phyloP scores from a whole-genome alignment of 176 grass and related monocot genomes.

The Cenchrus fungigraminus region DNA sequence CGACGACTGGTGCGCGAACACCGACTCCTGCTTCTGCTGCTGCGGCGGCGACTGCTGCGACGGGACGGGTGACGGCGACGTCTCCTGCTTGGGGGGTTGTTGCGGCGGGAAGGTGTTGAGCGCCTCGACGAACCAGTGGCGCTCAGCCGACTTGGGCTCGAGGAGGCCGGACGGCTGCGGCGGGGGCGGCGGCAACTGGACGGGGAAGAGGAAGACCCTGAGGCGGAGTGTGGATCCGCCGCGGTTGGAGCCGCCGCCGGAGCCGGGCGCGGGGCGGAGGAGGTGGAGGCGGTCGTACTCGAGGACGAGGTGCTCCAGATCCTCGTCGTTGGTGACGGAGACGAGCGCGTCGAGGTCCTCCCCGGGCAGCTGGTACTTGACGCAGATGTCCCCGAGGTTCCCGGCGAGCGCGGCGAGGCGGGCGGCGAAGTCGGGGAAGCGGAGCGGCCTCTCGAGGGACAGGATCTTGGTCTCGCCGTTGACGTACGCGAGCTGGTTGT shows the following conservation, averaged over 20 bases:
- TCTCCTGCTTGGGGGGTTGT: conserved; percentile 27
- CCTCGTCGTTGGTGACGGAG: conserved; percentile 96
- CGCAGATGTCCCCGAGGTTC: conserved; percentile 49
- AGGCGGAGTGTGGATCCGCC: conserved; percentile 54
- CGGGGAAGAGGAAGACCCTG: conserved; percentile 91
- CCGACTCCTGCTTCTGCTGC: conserved; percentile 43
- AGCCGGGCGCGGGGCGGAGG: conserved; percentile 43
- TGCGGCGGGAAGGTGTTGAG: conserved; percentile 51
- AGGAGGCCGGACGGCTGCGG: conserved; percentile 50
- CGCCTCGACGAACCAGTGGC: conserved; percentile 81
- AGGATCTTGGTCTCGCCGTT: conserved; percentile 99
- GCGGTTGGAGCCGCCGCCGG: conserved; percentile 40
- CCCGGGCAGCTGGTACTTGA: conserved; percentile 99
- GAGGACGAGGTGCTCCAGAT: conserved; percentile 82
- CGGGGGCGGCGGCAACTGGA: conserved; percentile 52
- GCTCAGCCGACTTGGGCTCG: conserved; percentile 59
- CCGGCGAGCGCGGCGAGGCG: conserved; percentile 49
- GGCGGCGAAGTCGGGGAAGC: conserved; percentile 65
- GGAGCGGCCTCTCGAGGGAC: conserved; percentile 72
- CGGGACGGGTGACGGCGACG: neutral
- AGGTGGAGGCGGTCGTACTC: conserved; percentile 89
- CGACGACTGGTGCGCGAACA: neutral
- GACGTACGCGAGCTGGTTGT: conserved; percentile 91
- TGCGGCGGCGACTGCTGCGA: neutral
- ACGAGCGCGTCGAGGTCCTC: conserved; percentile 98